These are phyloP conservation scores for Asterionellopsis glacialis DNA, from an alignment of 108 stramenopile species.

Conservation along the genomic window DNA sequence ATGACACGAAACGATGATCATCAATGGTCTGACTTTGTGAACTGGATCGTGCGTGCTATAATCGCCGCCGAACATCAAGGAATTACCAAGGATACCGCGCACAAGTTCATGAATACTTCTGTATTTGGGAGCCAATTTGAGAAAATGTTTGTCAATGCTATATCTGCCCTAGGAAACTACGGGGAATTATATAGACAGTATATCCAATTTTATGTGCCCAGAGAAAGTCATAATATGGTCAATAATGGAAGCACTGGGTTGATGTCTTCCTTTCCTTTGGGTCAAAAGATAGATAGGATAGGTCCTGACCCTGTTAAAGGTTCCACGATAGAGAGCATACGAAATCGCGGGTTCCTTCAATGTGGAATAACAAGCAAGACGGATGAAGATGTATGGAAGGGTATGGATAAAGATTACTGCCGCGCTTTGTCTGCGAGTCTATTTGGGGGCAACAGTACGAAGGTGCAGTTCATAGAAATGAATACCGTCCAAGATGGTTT, in stretches of 20 bases:
- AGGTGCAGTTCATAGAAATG: conserved; percentile 15
- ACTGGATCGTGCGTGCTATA: conserved; percentile 41
- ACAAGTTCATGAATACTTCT: conserved; percentile 7
- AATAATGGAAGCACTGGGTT: conserved; percentile 42
- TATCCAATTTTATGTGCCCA: conserved; percentile 8
- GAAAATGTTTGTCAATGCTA: conserved; percentile 23
- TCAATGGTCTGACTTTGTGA: conserved; percentile 33
- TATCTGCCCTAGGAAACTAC: conserved; percentile 50
- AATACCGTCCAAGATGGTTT: conserved; percentile 21
- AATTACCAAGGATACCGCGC: conserved; percentile 5
- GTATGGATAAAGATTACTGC: conserved; percentile 19
- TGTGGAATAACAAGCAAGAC: conserved; percentile 36
- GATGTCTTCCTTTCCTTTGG: conserved; percentile 48
- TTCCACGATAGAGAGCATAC: conserved; percentile 19
- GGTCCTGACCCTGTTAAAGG: neutral
- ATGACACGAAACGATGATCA: conserved; percentile 14
- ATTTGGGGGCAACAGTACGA: conserved; percentile 23
- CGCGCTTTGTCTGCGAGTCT: conserved; percentile 42
- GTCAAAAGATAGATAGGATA: neutral
- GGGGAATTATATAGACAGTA: conserved; percentile 22
- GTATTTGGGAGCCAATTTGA: conserved; percentile 15
- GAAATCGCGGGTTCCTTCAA: conserved; percentile 22
- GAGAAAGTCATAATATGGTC: conserved; percentile 24
- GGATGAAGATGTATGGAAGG: neutral
- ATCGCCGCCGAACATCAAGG: conserved; percentile 38